phyloP scores from a whole-genome alignment of 306 rosid genomes.

The Biancaea sappan region DNA sequence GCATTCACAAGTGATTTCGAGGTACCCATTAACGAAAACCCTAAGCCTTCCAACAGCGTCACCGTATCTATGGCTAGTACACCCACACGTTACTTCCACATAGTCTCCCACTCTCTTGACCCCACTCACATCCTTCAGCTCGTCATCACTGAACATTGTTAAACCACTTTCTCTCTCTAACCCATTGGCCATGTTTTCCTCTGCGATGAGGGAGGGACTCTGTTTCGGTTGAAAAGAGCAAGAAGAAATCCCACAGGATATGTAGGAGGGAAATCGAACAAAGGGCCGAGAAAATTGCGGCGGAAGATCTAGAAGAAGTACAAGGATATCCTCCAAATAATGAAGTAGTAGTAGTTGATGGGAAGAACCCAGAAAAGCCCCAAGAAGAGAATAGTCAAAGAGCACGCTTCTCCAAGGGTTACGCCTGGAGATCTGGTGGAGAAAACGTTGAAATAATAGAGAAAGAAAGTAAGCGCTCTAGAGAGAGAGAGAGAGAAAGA shows the following conservation, averaged over 20 bases:
- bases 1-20: conserved; percentile 91
- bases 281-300: conserved; percentile 27
- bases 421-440: conserved; percentile 66
- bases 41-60: conserved; percentile 99
- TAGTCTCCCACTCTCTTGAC: conserved; percentile 65
- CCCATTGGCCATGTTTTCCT: conserved; percentile 64
- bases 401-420: conserved; percentile 56
- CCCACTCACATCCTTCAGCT: conserved; percentile 84
- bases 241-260: conserved; percentile 19
- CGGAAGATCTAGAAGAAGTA: conserved; percentile 16
- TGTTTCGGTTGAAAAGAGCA: conserved; percentile 40
- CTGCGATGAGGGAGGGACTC: conserved; percentile 35
- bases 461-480: not conserved
- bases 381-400: conserved; percentile 11
- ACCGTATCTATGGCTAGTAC: conserved; percentile 94
- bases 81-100: conserved; percentile 92
- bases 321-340: conserved; percentile 24
- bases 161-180: conserved; percentile 60
- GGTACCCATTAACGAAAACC: conserved; percentile 90
- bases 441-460: conserved; percentile 42
- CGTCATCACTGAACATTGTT: conserved; percentile 78
- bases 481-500: conserved; percentile 29
- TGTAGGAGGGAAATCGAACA: conserved; percentile 40
- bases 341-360: conserved; percentile 22
- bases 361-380: conserved; percentile 23